Evolutionary conservation across 2,329 filamentous ascomycete species (phyloP).

Genomic region (Talaromyces sp.): DNA sequence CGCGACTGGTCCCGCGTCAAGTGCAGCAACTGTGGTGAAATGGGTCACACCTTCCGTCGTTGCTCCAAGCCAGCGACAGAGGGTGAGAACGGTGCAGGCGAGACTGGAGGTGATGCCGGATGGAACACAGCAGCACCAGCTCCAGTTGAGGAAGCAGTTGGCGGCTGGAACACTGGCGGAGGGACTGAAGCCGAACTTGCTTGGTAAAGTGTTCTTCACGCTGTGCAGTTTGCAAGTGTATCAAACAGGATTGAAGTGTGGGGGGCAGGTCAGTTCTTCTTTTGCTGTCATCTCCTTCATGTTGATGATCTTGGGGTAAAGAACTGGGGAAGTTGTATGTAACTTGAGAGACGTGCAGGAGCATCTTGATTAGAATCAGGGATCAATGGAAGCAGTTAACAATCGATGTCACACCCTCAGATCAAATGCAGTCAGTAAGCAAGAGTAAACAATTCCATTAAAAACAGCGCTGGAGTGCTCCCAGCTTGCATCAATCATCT

Average conservation of each 20-base stretch:
- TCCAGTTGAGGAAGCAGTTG: not conserved
- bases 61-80: constrained; percentile 28
- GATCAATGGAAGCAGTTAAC: not conserved
- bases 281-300: not conserved
- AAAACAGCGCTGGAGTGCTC: too few species aligned
- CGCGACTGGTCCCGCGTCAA: constrained; percentile 42
- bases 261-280: not conserved
- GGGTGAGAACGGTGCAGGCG: constrained; percentile 14
- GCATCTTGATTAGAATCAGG: not conserved
- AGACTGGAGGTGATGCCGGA: not conserved
- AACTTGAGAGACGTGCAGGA: not conserved
- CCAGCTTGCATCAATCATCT: too few species aligned
- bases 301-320: not conserved
- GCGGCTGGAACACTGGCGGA: not conserved
- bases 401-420: not conserved
- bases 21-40: constrained; percentile 43
- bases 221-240: not conserved
- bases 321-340: not conserved
- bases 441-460: not conserved
- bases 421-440: not conserved
- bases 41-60: constrained; percentile 40
- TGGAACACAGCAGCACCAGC: not conserved
- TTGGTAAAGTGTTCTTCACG: not conserved
- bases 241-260: not conserved
- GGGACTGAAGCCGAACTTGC: not conserved